Evolutionary conservation across 1,284 basidiomycete species (phyloP).

Genomic region (Tylopilus orsonianus): DNA sequence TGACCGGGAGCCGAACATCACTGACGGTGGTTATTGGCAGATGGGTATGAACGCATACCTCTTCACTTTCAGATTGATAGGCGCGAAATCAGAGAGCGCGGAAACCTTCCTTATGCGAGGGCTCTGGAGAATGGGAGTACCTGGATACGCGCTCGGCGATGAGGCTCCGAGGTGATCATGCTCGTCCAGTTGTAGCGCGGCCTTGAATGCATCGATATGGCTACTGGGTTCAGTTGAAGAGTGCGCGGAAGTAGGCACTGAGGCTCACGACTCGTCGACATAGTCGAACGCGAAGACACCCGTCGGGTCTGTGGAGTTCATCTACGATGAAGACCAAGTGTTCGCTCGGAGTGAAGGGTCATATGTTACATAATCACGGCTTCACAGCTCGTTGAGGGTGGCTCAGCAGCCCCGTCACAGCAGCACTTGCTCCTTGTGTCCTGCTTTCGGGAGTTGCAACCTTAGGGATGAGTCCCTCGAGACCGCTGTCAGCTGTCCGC

Average conservation of each 20-base stretch:
- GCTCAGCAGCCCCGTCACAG: too few species aligned
- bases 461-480: too few species aligned
- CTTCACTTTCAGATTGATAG: slow-evolving; percentile 80
- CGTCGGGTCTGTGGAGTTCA: slow-evolving; percentile 10
- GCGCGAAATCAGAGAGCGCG: slow-evolving; percentile 91
- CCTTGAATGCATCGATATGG: slow-evolving; percentile 70
- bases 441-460: too few species aligned
- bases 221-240: slow-evolving; percentile 37
- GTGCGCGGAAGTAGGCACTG: not conserved
- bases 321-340: slow-evolving; percentile 3
- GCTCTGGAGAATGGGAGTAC: slow-evolving; percentile 31
- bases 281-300: slow-evolving; percentile 49
- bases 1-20: slow-evolving; percentile 6
- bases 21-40: not conserved
- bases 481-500: not conserved
- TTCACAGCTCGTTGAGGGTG: too few species aligned
- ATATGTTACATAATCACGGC: not conserved
- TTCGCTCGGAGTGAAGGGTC: too few species aligned
- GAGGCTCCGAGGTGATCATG: slow-evolving; percentile 42
- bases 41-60: slow-evolving; percentile 40
- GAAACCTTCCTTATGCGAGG: slow-evolving; percentile 71
- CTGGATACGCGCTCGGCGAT: slow-evolving; percentile 28
- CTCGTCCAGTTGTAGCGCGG: slow-evolving; percentile 65
- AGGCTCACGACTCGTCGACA: slow-evolving; percentile 67
- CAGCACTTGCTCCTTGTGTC: too few species aligned